Evolutionary conservation across 148 eudicot genomes (phyloP).

Genomic region (Cornus kousa): DNA sequence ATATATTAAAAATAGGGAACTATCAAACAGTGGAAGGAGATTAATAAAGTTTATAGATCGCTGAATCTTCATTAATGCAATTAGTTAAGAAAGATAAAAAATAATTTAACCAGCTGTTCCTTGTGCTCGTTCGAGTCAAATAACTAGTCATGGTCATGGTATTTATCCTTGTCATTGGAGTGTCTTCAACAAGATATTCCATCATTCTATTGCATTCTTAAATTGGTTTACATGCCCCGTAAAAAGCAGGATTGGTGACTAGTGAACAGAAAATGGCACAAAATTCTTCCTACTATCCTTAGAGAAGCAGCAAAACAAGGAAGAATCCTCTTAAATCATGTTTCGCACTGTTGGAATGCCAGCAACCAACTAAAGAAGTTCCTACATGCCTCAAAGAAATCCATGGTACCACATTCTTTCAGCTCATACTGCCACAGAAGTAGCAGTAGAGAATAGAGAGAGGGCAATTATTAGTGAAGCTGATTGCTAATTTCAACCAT

Average conservation of each 20-base stretch:
- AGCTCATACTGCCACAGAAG: constrained; percentile 4
- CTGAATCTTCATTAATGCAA: neutral
- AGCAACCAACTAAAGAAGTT: neutral
- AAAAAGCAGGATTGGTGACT: neutral
- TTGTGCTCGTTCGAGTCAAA: neutral
- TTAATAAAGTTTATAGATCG: no score
- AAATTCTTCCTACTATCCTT: neutral
- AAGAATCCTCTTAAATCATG: neutral
- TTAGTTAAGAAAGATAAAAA: neutral
- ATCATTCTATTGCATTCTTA: neutral
- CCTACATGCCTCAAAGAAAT: neutral
- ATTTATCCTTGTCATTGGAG: neutral
- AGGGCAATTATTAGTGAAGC: neutral
- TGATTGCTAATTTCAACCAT: neutral
- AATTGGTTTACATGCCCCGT: neutral
- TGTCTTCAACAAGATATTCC: neutral
- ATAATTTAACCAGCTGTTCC: neutral
- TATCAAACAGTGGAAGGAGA: neutral
- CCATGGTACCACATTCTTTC: neutral
- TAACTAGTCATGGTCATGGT: neutral
- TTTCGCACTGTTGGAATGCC: neutral
- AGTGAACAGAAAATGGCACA: no score
- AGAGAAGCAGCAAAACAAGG: neutral
- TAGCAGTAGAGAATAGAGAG: neutral
- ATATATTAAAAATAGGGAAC: no score